Conservation (phyloP, 1,284 basidiomycete genomes). For the Kwoniella shivajii region DNA sequence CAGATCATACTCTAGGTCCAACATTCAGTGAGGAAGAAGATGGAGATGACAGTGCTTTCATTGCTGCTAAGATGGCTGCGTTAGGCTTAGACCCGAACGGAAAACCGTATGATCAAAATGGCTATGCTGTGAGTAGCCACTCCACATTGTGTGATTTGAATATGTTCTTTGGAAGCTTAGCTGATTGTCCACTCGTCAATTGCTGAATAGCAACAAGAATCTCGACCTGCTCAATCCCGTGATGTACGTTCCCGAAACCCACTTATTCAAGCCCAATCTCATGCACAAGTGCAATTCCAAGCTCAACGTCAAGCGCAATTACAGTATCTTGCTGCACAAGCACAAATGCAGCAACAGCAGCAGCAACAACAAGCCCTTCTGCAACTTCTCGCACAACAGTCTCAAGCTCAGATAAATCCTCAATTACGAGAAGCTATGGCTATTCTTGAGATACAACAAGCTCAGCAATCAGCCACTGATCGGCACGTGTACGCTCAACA, state of each 20-base stretch:
- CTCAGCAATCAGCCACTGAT: slow-evolving; percentile 25
- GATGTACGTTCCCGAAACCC: background rate
- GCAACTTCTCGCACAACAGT: slow-evolving; percentile 21
- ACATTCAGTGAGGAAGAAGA: slow-evolving; percentile 50
- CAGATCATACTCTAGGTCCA: slow-evolving; percentile 47
- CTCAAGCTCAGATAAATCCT: slow-evolving; percentile 14
- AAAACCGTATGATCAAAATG: slow-evolving; percentile 19
- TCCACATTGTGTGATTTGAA: background rate
- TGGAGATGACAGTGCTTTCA: slow-evolving; percentile 47
- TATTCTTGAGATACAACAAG: slow-evolving; percentile 30
- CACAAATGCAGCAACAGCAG: slow-evolving; percentile 14
- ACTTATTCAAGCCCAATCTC: background rate
- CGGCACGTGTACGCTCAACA: slow-evolving; percentile 19
- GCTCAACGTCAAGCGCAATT: slow-evolving; percentile 15
- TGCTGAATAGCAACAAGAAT: background rate
- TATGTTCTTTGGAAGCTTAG: background rate
- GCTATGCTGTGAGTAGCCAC: slow-evolving; percentile 5
- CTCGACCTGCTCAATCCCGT: background rate
- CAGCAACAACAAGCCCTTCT: slow-evolving; percentile 29
- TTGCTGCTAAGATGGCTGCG: slow-evolving; percentile 45
- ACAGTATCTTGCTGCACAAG: slow-evolving; percentile 13
- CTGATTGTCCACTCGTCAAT: background rate
- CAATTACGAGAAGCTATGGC: slow-evolving; percentile 31
- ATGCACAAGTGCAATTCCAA: slow-evolving; percentile 8
- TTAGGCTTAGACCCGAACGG: slow-evolving; percentile 34